Conservation (phyloP, 306 rosid species). For the Aeschynomene evenia region DNA sequence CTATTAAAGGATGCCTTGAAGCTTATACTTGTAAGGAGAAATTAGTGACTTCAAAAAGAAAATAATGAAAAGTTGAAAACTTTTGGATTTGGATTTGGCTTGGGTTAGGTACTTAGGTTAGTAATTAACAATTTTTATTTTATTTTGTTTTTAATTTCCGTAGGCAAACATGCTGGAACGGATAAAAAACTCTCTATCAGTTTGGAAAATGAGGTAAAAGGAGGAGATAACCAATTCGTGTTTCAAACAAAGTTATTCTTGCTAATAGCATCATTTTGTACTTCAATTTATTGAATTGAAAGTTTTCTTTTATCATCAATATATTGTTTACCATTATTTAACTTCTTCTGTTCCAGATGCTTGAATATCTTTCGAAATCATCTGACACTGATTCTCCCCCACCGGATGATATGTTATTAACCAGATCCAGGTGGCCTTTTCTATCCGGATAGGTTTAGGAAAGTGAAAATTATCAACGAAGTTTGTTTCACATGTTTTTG, state of each 20-base stretch:
- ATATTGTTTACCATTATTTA: not conserved
- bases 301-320: not conserved
- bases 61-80: no score
- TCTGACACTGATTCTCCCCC: constrained; percentile 71
- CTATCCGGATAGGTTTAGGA: constrained; percentile 33
- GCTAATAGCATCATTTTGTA: not conserved
- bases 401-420: constrained; percentile 56
- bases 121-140: not conserved
- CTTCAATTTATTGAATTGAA: not conserved
- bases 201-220: constrained; percentile 91
- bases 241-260: not conserved
- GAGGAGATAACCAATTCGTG: not conserved
- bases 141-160: constrained; percentile 6
- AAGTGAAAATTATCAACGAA: constrained; percentile 25
- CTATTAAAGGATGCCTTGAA: constrained; percentile 83
- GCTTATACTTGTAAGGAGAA: constrained; percentile 89
- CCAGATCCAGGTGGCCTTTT: constrained; percentile 72
- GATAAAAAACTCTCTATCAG: constrained; percentile 92
- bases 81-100: constrained; percentile 13
- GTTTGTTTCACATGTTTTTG: constrained; percentile 36
- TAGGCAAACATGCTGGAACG: constrained; percentile 91
- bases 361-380: constrained; percentile 84
- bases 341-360: constrained; percentile 53
- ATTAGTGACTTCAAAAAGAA: not conserved
- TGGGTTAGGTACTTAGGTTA: constrained; percentile 20